Conservation (phyloP, 305 asterid species). For the Solanum aculeatissimum region DNA sequence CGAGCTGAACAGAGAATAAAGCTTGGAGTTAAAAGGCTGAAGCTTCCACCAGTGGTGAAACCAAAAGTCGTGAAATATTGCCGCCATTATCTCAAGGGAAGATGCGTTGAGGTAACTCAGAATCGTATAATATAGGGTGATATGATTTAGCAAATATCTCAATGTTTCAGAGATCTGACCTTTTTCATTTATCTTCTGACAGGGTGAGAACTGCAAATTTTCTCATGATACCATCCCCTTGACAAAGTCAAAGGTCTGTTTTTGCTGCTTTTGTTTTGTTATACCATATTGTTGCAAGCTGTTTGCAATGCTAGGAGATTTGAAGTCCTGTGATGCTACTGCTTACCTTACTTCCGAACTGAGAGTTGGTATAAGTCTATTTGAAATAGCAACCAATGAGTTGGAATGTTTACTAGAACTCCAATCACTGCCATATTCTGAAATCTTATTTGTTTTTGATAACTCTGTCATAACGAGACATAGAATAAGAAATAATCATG, state of each 20-base stretch:
- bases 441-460: not conserved
- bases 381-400: not conserved
- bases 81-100: constrained; percentile 73
- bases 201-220: constrained; percentile 89
- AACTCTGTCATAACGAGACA: not conserved
- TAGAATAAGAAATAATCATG: not conserved
- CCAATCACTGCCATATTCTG: not conserved
- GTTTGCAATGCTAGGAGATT: not conserved
- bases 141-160: constrained; percentile 1
- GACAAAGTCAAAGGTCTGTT: constrained; percentile 74
- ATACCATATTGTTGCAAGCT: not conserved
- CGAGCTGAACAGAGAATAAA: constrained; percentile 69
- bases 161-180: not conserved
- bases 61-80: constrained; percentile 49
- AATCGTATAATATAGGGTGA: not conserved
- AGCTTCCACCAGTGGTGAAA: constrained; percentile 52
- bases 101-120: constrained; percentile 60
- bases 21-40: constrained; percentile 75
- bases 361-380: not conserved
- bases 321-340: not conserved
- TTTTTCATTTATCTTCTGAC: constrained; percentile 12
- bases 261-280: constrained; percentile 4
- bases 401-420: not conserved
- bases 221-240: constrained; percentile 85
- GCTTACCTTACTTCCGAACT: not conserved